Evolutionary conservation across 2,329 filamentous ascomycete genomes (phyloP).

Genomic region (Colletotrichum zoysiae): DNA sequence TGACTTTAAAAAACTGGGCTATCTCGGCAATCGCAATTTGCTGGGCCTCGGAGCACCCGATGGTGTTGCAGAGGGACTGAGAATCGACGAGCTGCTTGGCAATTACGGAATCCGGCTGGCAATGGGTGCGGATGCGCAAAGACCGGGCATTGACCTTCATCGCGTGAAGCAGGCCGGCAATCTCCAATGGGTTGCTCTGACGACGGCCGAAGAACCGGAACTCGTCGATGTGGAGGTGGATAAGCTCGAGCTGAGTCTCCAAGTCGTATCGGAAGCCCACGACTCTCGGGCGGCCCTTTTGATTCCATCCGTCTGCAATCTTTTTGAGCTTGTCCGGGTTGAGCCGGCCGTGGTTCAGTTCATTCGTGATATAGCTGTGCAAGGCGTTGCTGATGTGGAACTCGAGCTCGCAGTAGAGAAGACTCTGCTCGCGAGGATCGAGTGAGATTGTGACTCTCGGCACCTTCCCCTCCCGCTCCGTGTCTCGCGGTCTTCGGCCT

Average conservation of each 20-base stretch:
- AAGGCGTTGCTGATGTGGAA: slow-evolving; percentile 65
- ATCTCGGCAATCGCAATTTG: slow-evolving; percentile 64
- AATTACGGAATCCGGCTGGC: slow-evolving; percentile 69
- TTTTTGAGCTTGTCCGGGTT: slow-evolving; percentile 64
- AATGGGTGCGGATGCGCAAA: slow-evolving; percentile 67
- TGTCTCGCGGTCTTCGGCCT: slow-evolving; percentile 49
- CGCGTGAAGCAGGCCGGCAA: slow-evolving; percentile 62
- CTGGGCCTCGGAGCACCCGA: slow-evolving; percentile 59
- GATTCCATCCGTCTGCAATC: slow-evolving; percentile 64
- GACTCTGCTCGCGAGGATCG: slow-evolving; percentile 67
- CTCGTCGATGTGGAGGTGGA: slow-evolving; percentile 61
- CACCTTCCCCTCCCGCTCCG: slow-evolving; percentile 45
- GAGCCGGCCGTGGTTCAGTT: slow-evolving; percentile 68
- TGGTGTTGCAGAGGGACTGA: slow-evolving; percentile 63
- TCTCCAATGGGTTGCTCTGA: slow-evolving; percentile 57
- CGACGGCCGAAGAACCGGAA: slow-evolving; percentile 68
- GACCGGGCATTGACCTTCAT: slow-evolving; percentile 66
- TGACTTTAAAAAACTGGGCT: slow-evolving; percentile 66
- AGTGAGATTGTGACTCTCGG: slow-evolving; percentile 62
- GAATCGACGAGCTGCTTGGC: slow-evolving; percentile 69
- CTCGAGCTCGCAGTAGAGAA: slow-evolving; percentile 71
- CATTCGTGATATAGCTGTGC: slow-evolving; percentile 64
- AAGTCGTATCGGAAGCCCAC: slow-evolving; percentile 70
- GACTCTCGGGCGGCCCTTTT: slow-evolving; percentile 66
- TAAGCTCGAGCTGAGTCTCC: slow-evolving; percentile 70